Percentiles rank a stretch among this genome's conserved stretches.
Evolutionary conservation across 805 yeast species (phyloP).

Genomic region (Clavispora asparagi): DNA sequence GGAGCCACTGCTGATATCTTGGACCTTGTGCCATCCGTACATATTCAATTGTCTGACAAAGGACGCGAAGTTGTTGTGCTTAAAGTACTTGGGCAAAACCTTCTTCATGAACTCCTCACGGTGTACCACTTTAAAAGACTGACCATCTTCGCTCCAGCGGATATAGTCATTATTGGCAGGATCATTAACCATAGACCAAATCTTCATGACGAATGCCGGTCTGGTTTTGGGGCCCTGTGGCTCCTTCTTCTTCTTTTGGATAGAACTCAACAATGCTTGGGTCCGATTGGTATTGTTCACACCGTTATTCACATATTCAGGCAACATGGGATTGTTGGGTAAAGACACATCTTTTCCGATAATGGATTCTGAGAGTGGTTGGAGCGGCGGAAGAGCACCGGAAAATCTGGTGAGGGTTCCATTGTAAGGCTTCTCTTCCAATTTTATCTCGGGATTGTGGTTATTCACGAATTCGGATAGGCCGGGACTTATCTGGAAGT

Average conservation of each 20-base stretch:
- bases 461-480: not conserved
- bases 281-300: constrained; percentile 5
- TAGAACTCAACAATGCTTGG: constrained; percentile 5
- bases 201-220: constrained; percentile 88
- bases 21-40: constrained; percentile 99
- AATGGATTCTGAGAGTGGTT: constrained; percentile 15
- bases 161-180: constrained; percentile 62
- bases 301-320: constrained; percentile 10
- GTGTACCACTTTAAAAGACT: constrained; percentile 76
- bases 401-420: constrained; percentile 10
- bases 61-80: constrained; percentile 91
- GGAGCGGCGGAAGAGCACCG: constrained; percentile 12
- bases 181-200: constrained; percentile 96
- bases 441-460: not conserved
- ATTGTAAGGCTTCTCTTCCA: not conserved
- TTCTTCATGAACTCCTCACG: constrained; percentile 80
- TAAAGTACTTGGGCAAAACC: constrained; percentile 87
- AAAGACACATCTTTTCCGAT: constrained; percentile 1
- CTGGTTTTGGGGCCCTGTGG: constrained; percentile 45
- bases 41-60: constrained; percentile 94
- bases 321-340: constrained; percentile 6
- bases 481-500: not conserved
- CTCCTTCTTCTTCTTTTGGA: constrained; percentile 27
- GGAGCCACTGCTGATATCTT: constrained; percentile 80
- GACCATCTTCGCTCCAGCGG: constrained; percentile 82